Conservation (phyloP, 129 eudicot genomes). For the Flaveria ramosissima region DNA sequence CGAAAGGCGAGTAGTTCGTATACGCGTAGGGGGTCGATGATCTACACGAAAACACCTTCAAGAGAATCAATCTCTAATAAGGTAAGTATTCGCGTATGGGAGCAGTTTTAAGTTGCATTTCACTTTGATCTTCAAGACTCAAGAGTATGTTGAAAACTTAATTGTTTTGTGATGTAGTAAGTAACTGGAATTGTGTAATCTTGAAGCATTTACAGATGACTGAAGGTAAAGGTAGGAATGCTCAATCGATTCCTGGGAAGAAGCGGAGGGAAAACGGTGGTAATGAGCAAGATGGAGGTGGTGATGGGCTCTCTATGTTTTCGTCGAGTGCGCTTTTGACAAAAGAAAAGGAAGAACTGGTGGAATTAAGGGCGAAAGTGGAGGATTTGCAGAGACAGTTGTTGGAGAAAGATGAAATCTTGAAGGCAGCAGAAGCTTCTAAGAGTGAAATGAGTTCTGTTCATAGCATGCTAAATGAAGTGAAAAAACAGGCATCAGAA, state of each 20-base stretch:
- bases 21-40: slow-evolving; percentile 85
- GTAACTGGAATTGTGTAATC: not conserved
- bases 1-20: slow-evolving; percentile 69
- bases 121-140: slow-evolving; percentile 13
- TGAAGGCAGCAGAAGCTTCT: slow-evolving; percentile 60
- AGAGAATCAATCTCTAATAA: slow-evolving; percentile 65
- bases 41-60: slow-evolving; percentile 86
- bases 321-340: slow-evolving; percentile 50
- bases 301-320: slow-evolving; percentile 49
- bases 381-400: slow-evolving; percentile 72
- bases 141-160: slow-evolving; percentile 4
- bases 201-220: slow-evolving; percentile 44
- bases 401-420: slow-evolving; percentile 78
- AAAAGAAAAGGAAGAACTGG: slow-evolving; percentile 78
- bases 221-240: slow-evolving; percentile 59
- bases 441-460: slow-evolving; percentile 53
- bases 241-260: slow-evolving; percentile 62
- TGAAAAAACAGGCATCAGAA: slow-evolving; percentile 54
- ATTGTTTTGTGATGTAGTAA: not conserved
- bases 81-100: slow-evolving; percentile 46
- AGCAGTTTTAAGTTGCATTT: not conserved
- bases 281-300: slow-evolving; percentile 43
- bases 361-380: slow-evolving; percentile 64
- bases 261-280: slow-evolving; percentile 57
- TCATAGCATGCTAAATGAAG: slow-evolving; percentile 56